Conservation (phyloP, 352 stramenopile species). For the Phytopythium litorale region DNA sequence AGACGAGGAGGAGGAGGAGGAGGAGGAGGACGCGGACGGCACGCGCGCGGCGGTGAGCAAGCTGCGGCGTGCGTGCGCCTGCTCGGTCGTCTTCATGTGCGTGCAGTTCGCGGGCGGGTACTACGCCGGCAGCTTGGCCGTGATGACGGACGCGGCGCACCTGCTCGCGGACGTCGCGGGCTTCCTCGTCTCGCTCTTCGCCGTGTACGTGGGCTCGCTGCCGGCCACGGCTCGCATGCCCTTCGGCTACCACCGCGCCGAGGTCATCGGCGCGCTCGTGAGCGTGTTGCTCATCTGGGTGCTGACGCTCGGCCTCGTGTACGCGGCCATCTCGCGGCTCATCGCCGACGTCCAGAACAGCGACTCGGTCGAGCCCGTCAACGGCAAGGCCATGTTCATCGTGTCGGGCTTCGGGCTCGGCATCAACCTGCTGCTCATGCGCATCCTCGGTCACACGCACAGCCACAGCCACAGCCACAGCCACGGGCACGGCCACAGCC, state of each 20-base stretch:
- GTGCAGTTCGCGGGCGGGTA: slow-evolving; percentile 94
- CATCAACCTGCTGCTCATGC: slow-evolving; percentile 94
- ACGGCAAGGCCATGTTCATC: slow-evolving; percentile 95
- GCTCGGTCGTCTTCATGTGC: slow-evolving; percentile 94
- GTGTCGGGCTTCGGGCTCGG: slow-evolving; percentile 92
- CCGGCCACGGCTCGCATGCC: slow-evolving; percentile 68
- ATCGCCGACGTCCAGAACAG: slow-evolving; percentile 34
- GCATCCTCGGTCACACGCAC: slow-evolving; percentile 85
- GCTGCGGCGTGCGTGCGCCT: slow-evolving; percentile 65
- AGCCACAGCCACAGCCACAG: slow-evolving; percentile 25
- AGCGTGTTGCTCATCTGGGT: slow-evolving; percentile 94
- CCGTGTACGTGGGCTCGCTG: slow-evolving; percentile 66
- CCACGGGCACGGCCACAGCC: slow-evolving; percentile 42
- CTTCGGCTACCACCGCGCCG: slow-evolving; percentile 95
- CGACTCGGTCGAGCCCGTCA: slow-evolving; percentile 54
- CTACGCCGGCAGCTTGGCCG: slow-evolving; percentile 92
- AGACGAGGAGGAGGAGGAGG: slow-evolving; percentile 26
- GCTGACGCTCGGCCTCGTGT: slow-evolving; percentile 90
- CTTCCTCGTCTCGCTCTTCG: slow-evolving; percentile 81
- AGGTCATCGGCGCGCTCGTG: slow-evolving; percentile 95
- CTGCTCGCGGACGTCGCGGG: slow-evolving; percentile 73
- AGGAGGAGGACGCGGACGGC: slow-evolving; percentile 13
- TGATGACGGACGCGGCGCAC: slow-evolving; percentile 91
- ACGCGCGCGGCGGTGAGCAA: slow-evolving; percentile 50
- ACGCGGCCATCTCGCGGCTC: slow-evolving; percentile 87